Conservation (phyloP, 2,329 filamentous ascomycete species). For the Fusarium marasasianum region DNA sequence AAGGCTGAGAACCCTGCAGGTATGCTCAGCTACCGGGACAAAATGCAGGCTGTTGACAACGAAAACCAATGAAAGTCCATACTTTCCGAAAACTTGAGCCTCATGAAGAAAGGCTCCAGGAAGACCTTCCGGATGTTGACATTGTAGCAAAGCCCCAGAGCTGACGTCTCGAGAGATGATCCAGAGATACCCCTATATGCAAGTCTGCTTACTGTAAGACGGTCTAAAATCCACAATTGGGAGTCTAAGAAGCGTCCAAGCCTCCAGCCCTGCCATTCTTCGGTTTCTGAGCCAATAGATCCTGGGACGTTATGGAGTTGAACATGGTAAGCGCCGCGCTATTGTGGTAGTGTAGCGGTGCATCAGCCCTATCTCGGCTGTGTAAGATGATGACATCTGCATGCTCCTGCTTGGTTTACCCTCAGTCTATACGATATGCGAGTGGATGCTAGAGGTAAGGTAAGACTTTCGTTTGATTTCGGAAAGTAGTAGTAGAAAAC, state of each 20-base stretch:
- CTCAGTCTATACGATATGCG: not conserved
- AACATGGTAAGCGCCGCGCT: not conserved
- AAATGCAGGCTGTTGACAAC: not conserved
- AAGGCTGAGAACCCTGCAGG: not conserved
- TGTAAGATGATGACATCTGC: not conserved
- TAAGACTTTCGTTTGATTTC: not conserved
- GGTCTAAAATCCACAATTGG: not conserved
- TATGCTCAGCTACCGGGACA: not conserved
- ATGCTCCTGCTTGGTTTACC: not conserved
- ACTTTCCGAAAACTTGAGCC: not conserved
- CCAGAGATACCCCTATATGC: not conserved
- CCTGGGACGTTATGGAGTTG: not conserved
- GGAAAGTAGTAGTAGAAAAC: not conserved
- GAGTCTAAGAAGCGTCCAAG: not conserved
- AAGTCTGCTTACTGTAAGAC: constrained; percentile 13
- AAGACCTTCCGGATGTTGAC: not conserved
- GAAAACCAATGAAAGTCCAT: not conserved
- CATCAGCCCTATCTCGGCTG: constrained; percentile 9
- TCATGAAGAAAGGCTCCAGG: not conserved
- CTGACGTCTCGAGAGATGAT: not conserved
- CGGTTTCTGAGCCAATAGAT: not conserved
- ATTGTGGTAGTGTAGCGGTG: not conserved
- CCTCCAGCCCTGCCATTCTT: no score
- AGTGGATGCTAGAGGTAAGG: not conserved
- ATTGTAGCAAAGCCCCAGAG: not conserved